Conservation (phyloP, 2,329 filamentous ascomycete genomes). For the Alternaria viburni region DNA sequence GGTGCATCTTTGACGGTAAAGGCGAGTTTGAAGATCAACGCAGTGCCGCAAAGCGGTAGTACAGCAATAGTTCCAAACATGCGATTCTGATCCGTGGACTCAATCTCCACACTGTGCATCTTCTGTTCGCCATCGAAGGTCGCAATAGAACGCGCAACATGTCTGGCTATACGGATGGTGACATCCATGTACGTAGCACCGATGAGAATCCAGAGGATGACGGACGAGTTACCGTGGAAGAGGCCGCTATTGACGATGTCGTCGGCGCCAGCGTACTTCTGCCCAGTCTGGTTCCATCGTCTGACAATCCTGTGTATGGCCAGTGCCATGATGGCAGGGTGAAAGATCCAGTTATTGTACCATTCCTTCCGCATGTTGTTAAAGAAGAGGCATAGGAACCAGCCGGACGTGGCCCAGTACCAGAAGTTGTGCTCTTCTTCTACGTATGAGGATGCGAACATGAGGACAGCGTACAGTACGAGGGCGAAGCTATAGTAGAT, state of each 20-base stretch:
- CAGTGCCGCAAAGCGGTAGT: constrained; percentile 58
- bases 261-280: constrained; percentile 90
- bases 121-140: constrained; percentile 26
- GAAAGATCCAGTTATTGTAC: constrained; percentile 33
- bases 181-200: constrained; percentile 71
- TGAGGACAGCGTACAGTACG: constrained; percentile 76
- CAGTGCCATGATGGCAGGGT: constrained; percentile 59
- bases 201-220: constrained; percentile 76
- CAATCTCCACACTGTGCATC: constrained; percentile 20
- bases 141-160: constrained; percentile 37
- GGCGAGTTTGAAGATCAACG: constrained; percentile 84
- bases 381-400: constrained; percentile 62
- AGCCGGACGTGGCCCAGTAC: constrained; percentile 86
- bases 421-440: constrained; percentile 99
- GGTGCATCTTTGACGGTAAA: constrained; percentile 90
- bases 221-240: constrained; percentile 57
- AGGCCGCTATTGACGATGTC: constrained; percentile 75
- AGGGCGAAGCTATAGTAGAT: constrained; percentile 47
- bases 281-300: constrained; percentile 95
- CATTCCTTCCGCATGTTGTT: constrained; percentile 41
- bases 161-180: constrained; percentile 53
- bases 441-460: constrained; percentile 98
- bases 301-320: constrained; percentile 69
- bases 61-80: constrained; percentile 40
- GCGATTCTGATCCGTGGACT: constrained; percentile 34